Conservation (phyloP, 1,284 basidiomycete species). For the Ceratobasidium theobromae region DNA sequence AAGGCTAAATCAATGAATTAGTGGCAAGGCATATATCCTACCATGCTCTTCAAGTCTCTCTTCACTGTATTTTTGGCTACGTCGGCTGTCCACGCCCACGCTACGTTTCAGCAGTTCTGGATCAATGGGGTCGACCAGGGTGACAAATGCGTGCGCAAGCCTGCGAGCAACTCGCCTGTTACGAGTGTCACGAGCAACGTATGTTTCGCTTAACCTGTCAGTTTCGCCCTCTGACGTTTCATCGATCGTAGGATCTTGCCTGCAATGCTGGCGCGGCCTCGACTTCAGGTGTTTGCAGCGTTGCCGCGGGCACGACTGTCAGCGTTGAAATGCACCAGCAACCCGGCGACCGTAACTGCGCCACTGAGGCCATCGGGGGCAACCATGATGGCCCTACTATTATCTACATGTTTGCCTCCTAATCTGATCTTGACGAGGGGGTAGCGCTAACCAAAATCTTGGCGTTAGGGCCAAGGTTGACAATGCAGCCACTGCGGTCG, state of each 20-base stretch:
- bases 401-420: slow-evolving; percentile 43
- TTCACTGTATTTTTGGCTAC: slow-evolving; percentile 13
- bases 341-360: slow-evolving; percentile 36
- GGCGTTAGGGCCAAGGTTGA: slow-evolving; percentile 36
- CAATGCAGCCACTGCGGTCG: slow-evolving; percentile 33
- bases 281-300: slow-evolving; percentile 27
- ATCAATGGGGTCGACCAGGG: slow-evolving; percentile 10
- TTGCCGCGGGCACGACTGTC: slow-evolving; percentile 36
- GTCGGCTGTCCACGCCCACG: slow-evolving; percentile 32
- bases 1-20: not conserved
- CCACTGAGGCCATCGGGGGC: slow-evolving; percentile 38
- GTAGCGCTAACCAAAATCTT: not conserved
- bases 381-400: slow-evolving; percentile 36
- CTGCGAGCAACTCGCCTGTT: slow-evolving; percentile 31
- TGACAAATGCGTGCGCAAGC: slow-evolving; percentile 31
- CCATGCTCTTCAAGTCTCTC: slow-evolving; percentile 11
- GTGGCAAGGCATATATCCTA: not conserved
- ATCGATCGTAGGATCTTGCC: slow-evolving; percentile 27
- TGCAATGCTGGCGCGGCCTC: slow-evolving; percentile 35
- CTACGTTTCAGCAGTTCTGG: slow-evolving; percentile 37
- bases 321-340: slow-evolving; percentile 39
- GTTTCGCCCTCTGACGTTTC: not conserved
- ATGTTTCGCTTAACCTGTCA: not conserved
- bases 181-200: slow-evolving; percentile 52
- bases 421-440: not conserved